Evolutionary conservation across 768 basidiomycete species (phyloP).

Genomic region (Boletus pseudopeckii): DNA sequence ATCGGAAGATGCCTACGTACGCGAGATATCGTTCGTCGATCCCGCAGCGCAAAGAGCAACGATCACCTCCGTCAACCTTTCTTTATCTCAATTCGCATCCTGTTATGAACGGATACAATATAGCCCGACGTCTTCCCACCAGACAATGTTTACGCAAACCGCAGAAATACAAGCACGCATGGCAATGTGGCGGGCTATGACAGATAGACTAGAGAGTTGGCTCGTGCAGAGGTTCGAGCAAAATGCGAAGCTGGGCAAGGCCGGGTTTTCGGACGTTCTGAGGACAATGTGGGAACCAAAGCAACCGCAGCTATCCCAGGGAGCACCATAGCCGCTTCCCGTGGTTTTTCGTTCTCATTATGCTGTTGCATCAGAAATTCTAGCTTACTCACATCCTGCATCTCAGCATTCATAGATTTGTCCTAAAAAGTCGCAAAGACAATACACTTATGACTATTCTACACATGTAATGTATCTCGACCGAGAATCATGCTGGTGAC

Average conservation of each 20-base stretch:
- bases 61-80: conserved; percentile 90
- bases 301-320: conserved; percentile 41
- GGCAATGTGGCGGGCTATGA: conserved; percentile 75
- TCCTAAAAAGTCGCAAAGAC: conserved; percentile 23
- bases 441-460: conserved; percentile 29
- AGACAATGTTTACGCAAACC: conserved; percentile 82
- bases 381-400: conserved; percentile 2
- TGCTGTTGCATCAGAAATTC: conserved; percentile 1
- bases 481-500: neutral
- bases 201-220: conserved; percentile 82
- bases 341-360: conserved; percentile 4
- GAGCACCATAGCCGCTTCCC: conserved; percentile 23
- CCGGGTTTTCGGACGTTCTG: conserved; percentile 88
- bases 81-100: conserved; percentile 90
- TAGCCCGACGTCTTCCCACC: conserved; percentile 56
- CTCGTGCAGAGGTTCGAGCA: conserved; percentile 86
- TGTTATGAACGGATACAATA: conserved; percentile 91
- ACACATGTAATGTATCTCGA: conserved; percentile 21
- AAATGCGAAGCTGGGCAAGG: conserved; percentile 86
- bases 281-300: conserved; percentile 74
- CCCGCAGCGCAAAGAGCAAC: conserved; percentile 76
- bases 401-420: conserved; percentile 22
- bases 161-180: conserved; percentile 86
- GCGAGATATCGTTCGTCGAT: conserved; percentile 92
- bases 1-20: conserved; percentile 90